A percentile compares a stretch with the other conserved stretches of the same genome.
phyloP scores from a whole-genome alignment of 306 rosid species.

The Purshia tridentata region DNA sequence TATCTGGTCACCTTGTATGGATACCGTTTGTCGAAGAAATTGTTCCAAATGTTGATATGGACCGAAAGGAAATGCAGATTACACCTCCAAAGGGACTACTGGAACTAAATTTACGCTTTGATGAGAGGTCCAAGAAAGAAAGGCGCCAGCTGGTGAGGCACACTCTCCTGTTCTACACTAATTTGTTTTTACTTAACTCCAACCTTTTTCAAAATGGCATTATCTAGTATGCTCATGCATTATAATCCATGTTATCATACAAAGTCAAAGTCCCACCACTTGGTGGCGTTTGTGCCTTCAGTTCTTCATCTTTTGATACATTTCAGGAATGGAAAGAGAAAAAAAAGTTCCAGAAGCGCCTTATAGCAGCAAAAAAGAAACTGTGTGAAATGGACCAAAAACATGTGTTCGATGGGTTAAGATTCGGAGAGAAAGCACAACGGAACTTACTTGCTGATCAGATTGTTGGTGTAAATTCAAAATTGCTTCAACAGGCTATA shows the following conservation, averaged over 20 bases:
- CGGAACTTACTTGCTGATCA: conserved; percentile 76
- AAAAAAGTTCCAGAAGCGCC: conserved; percentile 74
- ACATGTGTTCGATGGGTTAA: conserved; percentile 76
- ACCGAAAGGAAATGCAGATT: conserved; percentile 68
- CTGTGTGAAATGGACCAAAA: conserved; percentile 78
- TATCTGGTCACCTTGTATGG: conserved; percentile 67
- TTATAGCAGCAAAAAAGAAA: conserved; percentile 88
- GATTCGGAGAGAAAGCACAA: conserved; percentile 75
- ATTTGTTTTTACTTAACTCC: neutral
- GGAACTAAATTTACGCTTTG: conserved; percentile 72
- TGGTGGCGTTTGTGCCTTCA: conserved; percentile 7
- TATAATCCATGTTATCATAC: neutral
- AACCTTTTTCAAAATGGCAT: neutral
- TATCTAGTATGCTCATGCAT: neutral
- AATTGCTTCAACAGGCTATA: conserved; percentile 62
- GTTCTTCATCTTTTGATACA: conserved; percentile 28
- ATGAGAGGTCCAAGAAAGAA: conserved; percentile 90
- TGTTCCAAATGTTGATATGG: conserved; percentile 82
- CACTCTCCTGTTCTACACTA: conserved; percentile 43
- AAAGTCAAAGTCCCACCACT: neutral
- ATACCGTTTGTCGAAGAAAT: conserved; percentile 94
- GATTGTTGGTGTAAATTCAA: conserved; percentile 71
- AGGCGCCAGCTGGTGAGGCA: conserved; percentile 94
- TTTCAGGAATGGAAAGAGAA: conserved; percentile 94
- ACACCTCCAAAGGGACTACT: conserved; percentile 96